phyloP scores from a whole-genome alignment of 1,284 basidiomycete genomes.

The Trichosporon coremiiforme region DNA sequence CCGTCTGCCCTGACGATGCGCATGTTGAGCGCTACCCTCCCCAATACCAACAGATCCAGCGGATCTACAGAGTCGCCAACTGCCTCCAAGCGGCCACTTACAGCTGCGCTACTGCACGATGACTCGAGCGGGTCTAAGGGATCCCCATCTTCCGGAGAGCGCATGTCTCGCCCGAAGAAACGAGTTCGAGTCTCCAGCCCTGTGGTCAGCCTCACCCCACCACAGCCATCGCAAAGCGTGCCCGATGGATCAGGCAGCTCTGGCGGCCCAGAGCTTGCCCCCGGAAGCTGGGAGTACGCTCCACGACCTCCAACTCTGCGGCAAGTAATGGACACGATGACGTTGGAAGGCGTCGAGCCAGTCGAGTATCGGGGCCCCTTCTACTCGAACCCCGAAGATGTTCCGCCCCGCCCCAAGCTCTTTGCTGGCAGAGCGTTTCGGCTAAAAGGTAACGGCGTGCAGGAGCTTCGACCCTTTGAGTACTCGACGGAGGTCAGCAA shows the following conservation, averaged over 20 bases:
- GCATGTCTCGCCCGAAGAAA: conserved; percentile 23
- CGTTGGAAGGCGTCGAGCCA: conserved; percentile 62
- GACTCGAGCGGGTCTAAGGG: conserved; percentile 6
- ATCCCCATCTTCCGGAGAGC: background rate
- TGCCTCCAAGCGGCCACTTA: background rate
- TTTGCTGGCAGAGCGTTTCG: conserved; percentile 78
- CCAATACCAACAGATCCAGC: background rate
- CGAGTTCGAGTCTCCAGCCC: conserved; percentile 27
- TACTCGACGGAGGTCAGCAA: background rate
- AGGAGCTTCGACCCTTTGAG: conserved; percentile 50
- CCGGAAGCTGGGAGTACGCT: conserved; percentile 61
- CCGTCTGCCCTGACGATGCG: background rate
- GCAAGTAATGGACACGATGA: conserved; percentile 63
- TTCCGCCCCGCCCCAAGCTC: conserved; percentile 69
- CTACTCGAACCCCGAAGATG: conserved; percentile 74
- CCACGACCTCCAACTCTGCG: conserved; percentile 60
- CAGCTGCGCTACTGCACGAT: background rate
- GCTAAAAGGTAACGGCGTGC: conserved; percentile 61
- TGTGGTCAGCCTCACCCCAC: background rate
- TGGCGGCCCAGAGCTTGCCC: conserved; percentile 14
- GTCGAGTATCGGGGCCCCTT: conserved; percentile 75
- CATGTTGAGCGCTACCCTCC: background rate
- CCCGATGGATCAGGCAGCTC: background rate
- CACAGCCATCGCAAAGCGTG: background rate
- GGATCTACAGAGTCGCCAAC: background rate